A percentile compares a stretch with the other conserved stretches of the same genome.
These are phyloP conservation scores for Collybia sordida DNA, from an alignment of 768 basidiomycete species.

Conservation along the genomic window DNA sequence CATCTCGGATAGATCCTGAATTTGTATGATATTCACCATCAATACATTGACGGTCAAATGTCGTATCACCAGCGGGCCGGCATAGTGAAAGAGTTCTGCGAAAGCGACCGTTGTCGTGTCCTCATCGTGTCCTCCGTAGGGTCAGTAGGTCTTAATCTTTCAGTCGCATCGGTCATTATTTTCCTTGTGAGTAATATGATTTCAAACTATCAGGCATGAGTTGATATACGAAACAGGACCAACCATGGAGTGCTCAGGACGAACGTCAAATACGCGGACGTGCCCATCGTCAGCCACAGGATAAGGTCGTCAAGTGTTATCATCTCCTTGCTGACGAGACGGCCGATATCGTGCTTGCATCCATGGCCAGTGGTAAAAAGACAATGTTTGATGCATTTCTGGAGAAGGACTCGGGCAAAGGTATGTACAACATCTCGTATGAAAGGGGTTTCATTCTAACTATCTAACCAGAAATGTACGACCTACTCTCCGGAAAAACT, in stretches of 20 bases:
- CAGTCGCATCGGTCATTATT: conserved; percentile 7
- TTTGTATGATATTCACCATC: not conserved
- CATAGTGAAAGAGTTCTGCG: conserved; percentile 9
- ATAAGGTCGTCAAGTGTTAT: conserved; percentile 14
- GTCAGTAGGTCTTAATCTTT: conserved; percentile 13
- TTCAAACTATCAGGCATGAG: no score
- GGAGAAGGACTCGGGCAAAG: conserved; percentile 3
- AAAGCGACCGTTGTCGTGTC: conserved; percentile 4
- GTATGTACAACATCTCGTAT: no score
- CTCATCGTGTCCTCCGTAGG: conserved; percentile 15
- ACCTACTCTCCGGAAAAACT: no score
- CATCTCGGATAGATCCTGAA: conserved; percentile 3
- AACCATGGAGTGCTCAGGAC: conserved; percentile 28
- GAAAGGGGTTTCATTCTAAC: no score
- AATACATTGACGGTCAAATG: conserved; percentile 14
- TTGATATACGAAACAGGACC: conserved; percentile 23
- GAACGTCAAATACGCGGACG: conserved; percentile 25
- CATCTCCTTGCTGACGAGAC: conserved; percentile 23
- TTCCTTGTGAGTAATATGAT: conserved; percentile 13
- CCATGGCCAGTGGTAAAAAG: conserved; percentile 19
- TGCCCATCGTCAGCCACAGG: conserved; percentile 25
- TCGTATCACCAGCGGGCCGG: conserved; percentile 10
- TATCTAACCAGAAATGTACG: no score
- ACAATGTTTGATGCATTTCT: conserved; percentile 25
- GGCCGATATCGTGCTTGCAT: conserved; percentile 19